phyloP scores from a whole-genome alignment of 2,329 filamentous ascomycete species.

The Saccharata proteae region DNA sequence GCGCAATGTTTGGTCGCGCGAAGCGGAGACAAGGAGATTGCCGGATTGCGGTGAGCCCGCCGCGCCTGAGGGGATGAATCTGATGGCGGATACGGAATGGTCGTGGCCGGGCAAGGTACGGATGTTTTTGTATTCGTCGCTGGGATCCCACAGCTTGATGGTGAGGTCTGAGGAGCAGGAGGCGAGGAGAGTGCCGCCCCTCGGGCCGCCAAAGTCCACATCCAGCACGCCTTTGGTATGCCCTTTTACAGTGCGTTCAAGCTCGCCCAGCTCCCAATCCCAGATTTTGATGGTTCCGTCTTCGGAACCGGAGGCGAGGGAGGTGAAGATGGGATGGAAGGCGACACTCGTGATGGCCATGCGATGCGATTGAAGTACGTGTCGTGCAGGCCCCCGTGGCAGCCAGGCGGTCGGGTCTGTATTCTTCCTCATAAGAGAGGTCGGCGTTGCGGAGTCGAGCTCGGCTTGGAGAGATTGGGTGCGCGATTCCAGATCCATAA shows the following conservation, averaged over 20 bases:
- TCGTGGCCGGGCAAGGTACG: constrained; percentile 83
- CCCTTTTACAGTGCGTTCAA: constrained; percentile 81
- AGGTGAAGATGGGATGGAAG: constrained; percentile 86
- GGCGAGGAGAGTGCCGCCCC: constrained; percentile 65
- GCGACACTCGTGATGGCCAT: constrained; percentile 74
- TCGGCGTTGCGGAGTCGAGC: constrained; percentile 70
- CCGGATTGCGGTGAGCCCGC: constrained; percentile 67
- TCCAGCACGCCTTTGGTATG: constrained; percentile 83
- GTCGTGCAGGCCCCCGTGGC: constrained; percentile 67
- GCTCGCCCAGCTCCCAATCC: constrained; percentile 90
- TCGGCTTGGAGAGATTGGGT: constrained; percentile 65
- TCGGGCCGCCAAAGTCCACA: constrained; percentile 79
- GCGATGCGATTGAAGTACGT: constrained; percentile 74
- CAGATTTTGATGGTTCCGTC: constrained; percentile 93
- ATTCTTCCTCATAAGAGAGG: constrained; percentile 65
- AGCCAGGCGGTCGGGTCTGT: constrained; percentile 80
- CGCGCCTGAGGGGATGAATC: constrained; percentile 76
- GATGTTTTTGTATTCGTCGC: constrained; percentile 90
- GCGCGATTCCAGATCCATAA: constrained; percentile 81
- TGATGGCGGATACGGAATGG: constrained; percentile 77
- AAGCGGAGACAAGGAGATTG: constrained; percentile 77
- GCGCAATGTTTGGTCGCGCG: constrained; percentile 69
- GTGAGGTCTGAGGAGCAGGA: constrained; percentile 82
- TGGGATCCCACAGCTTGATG: constrained; percentile 90
- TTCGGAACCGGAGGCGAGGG: constrained; percentile 79